These are phyloP conservation scores for Amaranthus hypochondriacus DNA, from an alignment of 148 eudicot species.

Conservation along the genomic window DNA sequence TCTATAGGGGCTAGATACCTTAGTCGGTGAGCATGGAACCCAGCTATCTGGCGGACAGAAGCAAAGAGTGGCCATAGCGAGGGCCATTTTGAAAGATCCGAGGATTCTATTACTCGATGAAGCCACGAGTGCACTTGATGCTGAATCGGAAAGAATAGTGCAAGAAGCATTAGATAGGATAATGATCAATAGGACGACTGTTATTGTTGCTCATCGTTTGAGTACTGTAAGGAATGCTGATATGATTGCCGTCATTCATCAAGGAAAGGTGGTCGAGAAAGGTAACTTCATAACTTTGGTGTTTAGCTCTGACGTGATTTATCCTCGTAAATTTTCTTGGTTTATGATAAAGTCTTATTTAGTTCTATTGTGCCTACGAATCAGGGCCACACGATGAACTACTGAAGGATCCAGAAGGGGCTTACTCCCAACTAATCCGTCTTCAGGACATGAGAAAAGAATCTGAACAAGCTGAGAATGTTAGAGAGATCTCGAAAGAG, in stretches of 20 bases:
- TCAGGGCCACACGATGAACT: slow-evolving; percentile 60
- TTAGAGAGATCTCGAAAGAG: slow-evolving; percentile 27
- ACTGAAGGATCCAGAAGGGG: slow-evolving; percentile 69
- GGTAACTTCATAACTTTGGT: slow-evolving; percentile 30
- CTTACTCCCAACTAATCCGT: slow-evolving; percentile 66
- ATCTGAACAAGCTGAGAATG: slow-evolving; percentile 13
- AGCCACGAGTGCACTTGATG: slow-evolving; percentile 93
- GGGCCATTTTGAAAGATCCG: slow-evolving; percentile 80
- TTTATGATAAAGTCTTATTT: background rate
- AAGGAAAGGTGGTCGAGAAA: slow-evolving; percentile 75
- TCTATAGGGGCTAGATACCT: slow-evolving; percentile 67
- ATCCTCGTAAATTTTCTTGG: background rate
- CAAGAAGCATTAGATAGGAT: slow-evolving; percentile 81
- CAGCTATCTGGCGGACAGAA: slow-evolving; percentile 90
- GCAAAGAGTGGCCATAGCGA: slow-evolving; percentile 84
- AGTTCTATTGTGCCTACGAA: background rate
- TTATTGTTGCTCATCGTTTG: slow-evolving; percentile 79
- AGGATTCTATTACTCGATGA: slow-evolving; percentile 76
- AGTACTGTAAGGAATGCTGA: slow-evolving; percentile 73
- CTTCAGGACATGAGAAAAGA: slow-evolving; percentile 55
- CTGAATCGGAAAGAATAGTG: slow-evolving; percentile 73
- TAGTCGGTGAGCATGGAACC: slow-evolving; percentile 84
- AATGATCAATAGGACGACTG: slow-evolving; percentile 73
- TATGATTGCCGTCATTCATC: slow-evolving; percentile 70
- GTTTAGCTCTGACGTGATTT: background rate